A percentile compares a stretch with the other conserved stretches of the same genome.
phyloP scores from a whole-genome alignment of 768 basidiomycete genomes.

The Infundibulicybe gibba region DNA sequence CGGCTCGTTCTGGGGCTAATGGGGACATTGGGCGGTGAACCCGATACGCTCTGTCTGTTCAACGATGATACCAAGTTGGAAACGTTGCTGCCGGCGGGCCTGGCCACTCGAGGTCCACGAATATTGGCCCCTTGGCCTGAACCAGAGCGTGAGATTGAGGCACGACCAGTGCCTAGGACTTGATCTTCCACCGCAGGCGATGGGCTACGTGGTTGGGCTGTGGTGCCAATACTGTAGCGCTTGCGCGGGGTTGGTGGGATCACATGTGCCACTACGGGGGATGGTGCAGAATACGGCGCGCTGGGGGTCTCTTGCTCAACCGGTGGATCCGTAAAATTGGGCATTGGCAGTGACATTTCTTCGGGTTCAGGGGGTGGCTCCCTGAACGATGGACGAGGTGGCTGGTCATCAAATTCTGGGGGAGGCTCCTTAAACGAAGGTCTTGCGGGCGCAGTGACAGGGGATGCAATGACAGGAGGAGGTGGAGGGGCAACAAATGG shows the following conservation, averaged over 20 bases:
- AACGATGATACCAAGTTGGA: constrained; percentile 54
- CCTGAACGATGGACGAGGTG: constrained; percentile 43
- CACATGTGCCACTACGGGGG: constrained; percentile 34
- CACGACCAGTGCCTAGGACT: constrained; percentile 31
- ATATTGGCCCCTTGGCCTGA: constrained; percentile 44
- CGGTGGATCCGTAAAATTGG: constrained; percentile 35
- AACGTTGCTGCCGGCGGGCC: constrained; percentile 42
- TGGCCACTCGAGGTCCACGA: constrained; percentile 41
- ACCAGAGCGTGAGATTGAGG: constrained; percentile 42
- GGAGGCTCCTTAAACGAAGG: constrained; percentile 64
- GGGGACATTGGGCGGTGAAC: constrained; percentile 23
- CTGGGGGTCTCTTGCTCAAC: constrained; percentile 18
- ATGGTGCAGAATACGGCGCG: constrained; percentile 18
- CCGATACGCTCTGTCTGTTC: constrained; percentile 44
- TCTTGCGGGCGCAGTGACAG: constrained; percentile 27
- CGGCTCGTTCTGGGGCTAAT: constrained; percentile 25
- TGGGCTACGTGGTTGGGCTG: too few species aligned
- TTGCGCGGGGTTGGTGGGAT: constrained; percentile 52
- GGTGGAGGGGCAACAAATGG: constrained; percentile 18
- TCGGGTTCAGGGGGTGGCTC: constrained; percentile 58
- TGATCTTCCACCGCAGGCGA: constrained; percentile 17
- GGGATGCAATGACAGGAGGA: constrained; percentile 21
- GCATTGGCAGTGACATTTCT: constrained; percentile 33
- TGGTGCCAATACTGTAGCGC: constrained; percentile 30
- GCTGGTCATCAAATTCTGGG: constrained; percentile 50